Evolutionary conservation across 352 stramenopile species (phyloP), one percentile per base, ranked within the genome.

Genomic region (Pseudoperonospora humuli): DNA sequence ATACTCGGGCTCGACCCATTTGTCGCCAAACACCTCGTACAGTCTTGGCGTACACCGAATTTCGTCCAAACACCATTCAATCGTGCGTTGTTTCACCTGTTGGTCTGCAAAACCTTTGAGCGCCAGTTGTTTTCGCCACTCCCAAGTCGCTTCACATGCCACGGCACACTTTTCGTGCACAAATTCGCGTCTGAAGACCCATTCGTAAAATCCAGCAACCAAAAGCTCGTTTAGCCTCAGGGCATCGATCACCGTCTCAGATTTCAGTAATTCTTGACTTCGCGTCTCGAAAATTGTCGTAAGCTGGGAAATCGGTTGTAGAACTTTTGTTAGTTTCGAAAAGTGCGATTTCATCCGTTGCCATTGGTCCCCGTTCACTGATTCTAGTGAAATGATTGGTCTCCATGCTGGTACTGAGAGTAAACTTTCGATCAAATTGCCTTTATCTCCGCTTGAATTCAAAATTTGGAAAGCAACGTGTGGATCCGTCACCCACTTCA

Each of bases 61-160:
- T 26, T 67, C 52, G 0, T 54, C 34, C 29, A 63, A 27, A 39
- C 52, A 67, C 57, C 57, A 67, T 15, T 59, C 41, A 2, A 63
- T 17, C 2, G 47, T 59, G 6, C 35, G 46, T 24, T 50, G 25
- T 15, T 62, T 67, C 10, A 63, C 38, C 2, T 15, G 21, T 21
- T 24, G 2, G 31, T 67, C 42, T 0, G 52, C 52, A 15, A 53
- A 15, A 1, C 57, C 57, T 67, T 67, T 67, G n/a, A 67, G 28
- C 11, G 52, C 57, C 17, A 67, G 20, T 15, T 67, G 40, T 24
- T 67, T 67, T 9, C 57, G 37, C 57, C 57, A 67, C 34, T 67
- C 57, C 57, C 57, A 67, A 6, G 57, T 59, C 29, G 57, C 42
- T 29, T 52, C 42, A 39, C 52, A 63, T 15, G 45, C 47, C 7